phyloP scores from a whole-genome alignment of 2,329 filamentous ascomycete genomes.

The Neopestalotiopsis sp. region DNA sequence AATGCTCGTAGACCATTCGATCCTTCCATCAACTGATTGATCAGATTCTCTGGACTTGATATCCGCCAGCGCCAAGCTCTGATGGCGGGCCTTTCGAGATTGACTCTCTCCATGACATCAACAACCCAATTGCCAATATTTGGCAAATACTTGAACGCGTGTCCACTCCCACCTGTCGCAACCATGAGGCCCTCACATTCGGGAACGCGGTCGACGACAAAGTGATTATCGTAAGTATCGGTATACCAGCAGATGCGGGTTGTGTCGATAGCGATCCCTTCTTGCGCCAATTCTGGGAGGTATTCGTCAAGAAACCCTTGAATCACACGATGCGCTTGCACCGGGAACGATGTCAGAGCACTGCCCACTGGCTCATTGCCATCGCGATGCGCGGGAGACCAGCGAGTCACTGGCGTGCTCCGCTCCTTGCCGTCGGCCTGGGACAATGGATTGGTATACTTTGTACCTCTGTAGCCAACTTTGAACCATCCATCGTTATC shows the following conservation, averaged over 20 bases:
- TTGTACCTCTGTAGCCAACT: conserved; percentile 55
- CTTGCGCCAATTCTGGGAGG: conserved; percentile 45
- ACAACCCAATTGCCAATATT: conserved; percentile 60
- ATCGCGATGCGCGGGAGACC: conserved; percentile 26
- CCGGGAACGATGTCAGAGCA: conserved; percentile 30
- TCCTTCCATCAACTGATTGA: conserved; percentile 28
- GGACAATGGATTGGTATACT: conserved; percentile 51
- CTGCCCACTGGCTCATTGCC: conserved; percentile 23
- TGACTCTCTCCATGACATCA: conserved; percentile 50
- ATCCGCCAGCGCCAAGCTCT: conserved; percentile 29
- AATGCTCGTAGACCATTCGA: conserved; percentile 22
- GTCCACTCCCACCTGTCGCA: conserved; percentile 65
- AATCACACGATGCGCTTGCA: conserved; percentile 33
- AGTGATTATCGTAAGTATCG: conserved; percentile 60
- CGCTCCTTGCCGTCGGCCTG: conserved; percentile 28
- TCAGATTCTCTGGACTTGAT: not conserved
- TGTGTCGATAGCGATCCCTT: conserved; percentile 43
- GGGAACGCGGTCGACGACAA: conserved; percentile 49
- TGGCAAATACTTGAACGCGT: conserved; percentile 67
- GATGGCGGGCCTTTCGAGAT: conserved; percentile 32
- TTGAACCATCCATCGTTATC: conserved; percentile 49
- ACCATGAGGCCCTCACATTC: conserved; percentile 52
- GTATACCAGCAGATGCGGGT: conserved; percentile 59
- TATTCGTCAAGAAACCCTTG: conserved; percentile 42
- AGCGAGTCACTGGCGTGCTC: conserved; percentile 46